Evolutionary conservation across 805 yeast genomes (phyloP), one percentile per base, ranked within the genome.

Genomic region (Pichia scutulata): DNA sequence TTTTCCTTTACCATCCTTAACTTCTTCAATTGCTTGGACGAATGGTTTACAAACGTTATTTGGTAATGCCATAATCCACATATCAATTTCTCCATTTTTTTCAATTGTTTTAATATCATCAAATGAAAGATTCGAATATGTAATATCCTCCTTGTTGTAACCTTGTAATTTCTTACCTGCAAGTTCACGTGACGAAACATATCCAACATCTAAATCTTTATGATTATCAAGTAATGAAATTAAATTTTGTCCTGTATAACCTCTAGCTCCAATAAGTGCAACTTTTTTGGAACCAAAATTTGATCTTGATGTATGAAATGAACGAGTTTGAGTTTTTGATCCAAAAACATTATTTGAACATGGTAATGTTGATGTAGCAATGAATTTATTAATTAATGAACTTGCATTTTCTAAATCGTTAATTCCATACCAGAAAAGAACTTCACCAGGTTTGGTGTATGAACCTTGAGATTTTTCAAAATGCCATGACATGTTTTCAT

Each of bases 21-120:
- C 86, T 21, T 81, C 74, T 57, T 82, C 87, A 59, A 86, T 86
- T 24, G 92, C 89, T 19, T 82, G 82, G 39, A 86, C 93, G 65
- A 86, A 86, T 49, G 89, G 93, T 64, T 82, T 82, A 64, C 98
- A 93, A 39, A 93, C 97, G 45, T 97, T 97, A 66, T 93, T 93
- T 56, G 99, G 99, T 61, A 93, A 77, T 2, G 99, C 99, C 99
- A 95, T 93, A 25, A 95, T 95, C 99, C 99, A 93, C 47, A 90
- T 84, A 62, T 93, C 99, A 52, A 93, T 87, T 48, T 80, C 86
- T 46, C 82, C 80, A 44, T 80, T 72, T 56, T 81, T 76, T 69
- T 92, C 99, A 55, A 93, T 70, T 56, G 74, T 70, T 62, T 81
- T 81, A 57, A 93, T 84, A 60, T 93, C 98, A 62, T 89, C 97